Base-by-base conservation (phyloP, 495 filamentous ascomycete species). In the Friedmanniomyces simplex region DNA sequence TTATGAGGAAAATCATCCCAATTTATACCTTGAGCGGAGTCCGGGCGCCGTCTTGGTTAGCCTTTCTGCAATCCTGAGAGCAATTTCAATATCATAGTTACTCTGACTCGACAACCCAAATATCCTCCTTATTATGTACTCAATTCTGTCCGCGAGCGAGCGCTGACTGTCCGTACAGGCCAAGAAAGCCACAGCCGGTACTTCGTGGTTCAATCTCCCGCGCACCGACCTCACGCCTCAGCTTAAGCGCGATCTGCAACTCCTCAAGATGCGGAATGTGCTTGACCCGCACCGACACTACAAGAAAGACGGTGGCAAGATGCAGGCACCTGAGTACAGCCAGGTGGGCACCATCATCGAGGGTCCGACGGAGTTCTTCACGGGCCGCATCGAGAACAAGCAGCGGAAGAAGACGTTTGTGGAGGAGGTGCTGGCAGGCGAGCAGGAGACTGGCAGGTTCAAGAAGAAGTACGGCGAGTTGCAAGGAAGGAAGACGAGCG, bases 241-340 rank as follows among this genome's bases (percentile, higher is more conserved):
- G 63, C 74, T 96, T 21, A 91, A 88, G 68, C 79, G 88, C 54
- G 94, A 97, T 67, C 69, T 97, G 5, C 88, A 95, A 67, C 72
- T 96, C 2, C 70, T 97, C 54, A 82, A 85, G 52, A 91, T 96
- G 87, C 84, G 93, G 59, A 83, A 83, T 53, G 87, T 95, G 10
- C 76, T 95, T 2, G 93, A 96, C 58, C 82, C 89, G 5, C 90
- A 97, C 66, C 78, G 90, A 53, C 85, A 89, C 65, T 96, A 96
- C 77, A 93, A 91, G 67, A 96, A 95, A 69, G 82, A 87, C 43
- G 82, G 77, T 54, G 76, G 76, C 30, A 86, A 84, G 71, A 70
- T 74, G 52, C 69, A 77, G 42, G 67, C 84, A 2, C 93, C 93
- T 8, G 78, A 89, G 57, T 96, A 83, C 68, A 91, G 85, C 25